Evolutionary conservation across 345 rosid species (phyloP), one percentile per base, ranked within the genome.

Genomic region (Iberis pinnata): DNA sequence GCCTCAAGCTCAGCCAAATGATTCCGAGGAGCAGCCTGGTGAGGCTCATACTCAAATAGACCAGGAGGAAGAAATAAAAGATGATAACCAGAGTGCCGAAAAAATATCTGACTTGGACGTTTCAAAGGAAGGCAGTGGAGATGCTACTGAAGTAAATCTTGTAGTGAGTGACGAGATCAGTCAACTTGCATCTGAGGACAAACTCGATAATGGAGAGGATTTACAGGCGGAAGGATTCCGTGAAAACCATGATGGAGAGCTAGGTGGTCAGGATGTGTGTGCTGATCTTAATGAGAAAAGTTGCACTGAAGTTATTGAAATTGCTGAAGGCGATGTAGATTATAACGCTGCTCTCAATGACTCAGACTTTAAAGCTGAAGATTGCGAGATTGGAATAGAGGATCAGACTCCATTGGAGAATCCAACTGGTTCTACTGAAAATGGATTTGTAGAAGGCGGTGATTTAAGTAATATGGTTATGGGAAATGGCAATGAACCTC

Each of bases 401-500:
- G 41, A 40, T 53, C 41, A 5, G 14, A 52, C 57, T 56, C 71
- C 45, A 61, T 40, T 40, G 41, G 65, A 64, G 27, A 49, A 53
- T 58, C 58, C 49, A 26, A 36, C 53, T 38, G 33, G 59, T 46
- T 68, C 68, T 36, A 37, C 47, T 38, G 75, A 55, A 58, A 49
- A 60, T 51, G 52, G 20, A 8, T 42, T 63, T 29, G 32, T 33
- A 26, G 80, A 64, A 71, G 67, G 48, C 48, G 64, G 58, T 33
- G 69, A 32, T 42, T 68, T 58, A 33, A 49, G 62, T 41, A 51
- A 70, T 56, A 25, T 18, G 59, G 32, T 33, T 51, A 58, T 70
- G 53, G 63, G 61, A 56, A 72, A 60, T 74, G 70, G 46, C 60
- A 73, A 63, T 18, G 78, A 61, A 61, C 56, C 68, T 58, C 49